Evolutionary conservation across 306 rosid species (phyloP).

Genomic region (Quercus variabilis): DNA sequence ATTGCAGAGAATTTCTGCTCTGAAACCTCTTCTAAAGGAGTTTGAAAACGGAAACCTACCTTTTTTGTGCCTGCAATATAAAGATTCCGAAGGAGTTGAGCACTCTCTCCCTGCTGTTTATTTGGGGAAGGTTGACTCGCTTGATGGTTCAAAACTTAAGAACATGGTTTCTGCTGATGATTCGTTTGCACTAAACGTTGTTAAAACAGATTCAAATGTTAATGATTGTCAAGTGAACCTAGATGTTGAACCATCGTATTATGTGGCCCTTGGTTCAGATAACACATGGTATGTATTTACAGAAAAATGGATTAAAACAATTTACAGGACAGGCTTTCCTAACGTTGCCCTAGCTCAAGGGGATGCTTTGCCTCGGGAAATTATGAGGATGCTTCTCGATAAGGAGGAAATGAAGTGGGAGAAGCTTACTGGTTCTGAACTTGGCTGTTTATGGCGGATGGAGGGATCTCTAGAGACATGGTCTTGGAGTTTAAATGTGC

Average conservation of each 20-base stretch:
- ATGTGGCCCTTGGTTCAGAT: constrained; percentile 94
- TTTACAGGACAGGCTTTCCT: constrained; percentile 80
- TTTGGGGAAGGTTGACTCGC: constrained; percentile 69
- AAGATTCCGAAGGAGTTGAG: constrained; percentile 81
- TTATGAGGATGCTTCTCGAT: constrained; percentile 76
- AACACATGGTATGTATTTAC: constrained; percentile 91
- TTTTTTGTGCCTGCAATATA: constrained; percentile 80
- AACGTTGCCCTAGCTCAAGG: constrained; percentile 70
- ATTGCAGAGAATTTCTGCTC: constrained; percentile 56
- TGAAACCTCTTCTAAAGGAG: constrained; percentile 65
- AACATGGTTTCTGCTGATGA: constrained; percentile 44
- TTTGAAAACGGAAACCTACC: constrained; percentile 67
- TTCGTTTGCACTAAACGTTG: constrained; percentile 46
- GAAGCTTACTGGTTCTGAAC: constrained; percentile 71
- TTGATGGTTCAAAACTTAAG: constrained; percentile 56
- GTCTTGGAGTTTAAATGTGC: constrained; percentile 98
- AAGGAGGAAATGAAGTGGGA: constrained; percentile 88
- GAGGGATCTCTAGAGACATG: constrained; percentile 95
- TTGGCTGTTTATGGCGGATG: constrained; percentile 74
- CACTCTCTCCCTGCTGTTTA: constrained; percentile 80
- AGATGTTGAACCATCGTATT: constrained; percentile 59
- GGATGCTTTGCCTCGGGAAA: constrained; percentile 83
- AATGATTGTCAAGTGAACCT: constrained; percentile 29
- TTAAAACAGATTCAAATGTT: constrained; percentile 25
- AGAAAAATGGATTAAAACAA: constrained; percentile 82